Conservation (phyloP, 2,329 filamentous ascomycete species). For the Fusarium succisae region DNA sequence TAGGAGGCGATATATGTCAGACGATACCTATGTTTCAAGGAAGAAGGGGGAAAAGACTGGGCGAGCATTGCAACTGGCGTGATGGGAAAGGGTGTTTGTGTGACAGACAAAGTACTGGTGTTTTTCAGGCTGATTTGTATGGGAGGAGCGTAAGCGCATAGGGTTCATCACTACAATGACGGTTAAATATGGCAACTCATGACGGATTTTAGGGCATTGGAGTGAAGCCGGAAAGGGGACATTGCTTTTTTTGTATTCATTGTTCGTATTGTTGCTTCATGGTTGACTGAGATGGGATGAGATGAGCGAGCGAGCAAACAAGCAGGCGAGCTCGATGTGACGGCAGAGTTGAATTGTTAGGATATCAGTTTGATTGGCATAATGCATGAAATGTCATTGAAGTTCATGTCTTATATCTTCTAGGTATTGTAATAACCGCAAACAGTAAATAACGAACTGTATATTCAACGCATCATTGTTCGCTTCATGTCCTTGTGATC, state of each 20-base stretch:
- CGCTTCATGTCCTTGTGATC: slow-evolving; percentile 23
- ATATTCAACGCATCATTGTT: neutral
- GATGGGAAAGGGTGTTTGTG: slow-evolving; percentile 33
- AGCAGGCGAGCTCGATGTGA: slow-evolving; percentile 14
- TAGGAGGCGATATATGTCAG: slow-evolving; percentile 17
- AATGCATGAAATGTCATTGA: slow-evolving; percentile 36
- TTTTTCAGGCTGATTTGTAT: slow-evolving; percentile 41
- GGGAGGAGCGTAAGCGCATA: slow-evolving; percentile 24
- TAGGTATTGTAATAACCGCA: neutral
- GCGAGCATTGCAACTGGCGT: slow-evolving; percentile 41
- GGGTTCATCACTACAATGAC: slow-evolving; percentile 32
- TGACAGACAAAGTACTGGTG: slow-evolving; percentile 29
- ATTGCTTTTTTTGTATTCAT: slow-evolving; percentile 20
- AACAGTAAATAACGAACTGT: neutral
- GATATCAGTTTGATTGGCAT: slow-evolving; percentile 42
- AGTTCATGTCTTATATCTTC: slow-evolving; percentile 17
- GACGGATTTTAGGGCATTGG: slow-evolving; percentile 31
- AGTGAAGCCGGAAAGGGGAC: slow-evolving; percentile 29
- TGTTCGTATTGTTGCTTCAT: slow-evolving; percentile 18
- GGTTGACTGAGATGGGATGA: slow-evolving; percentile 7
- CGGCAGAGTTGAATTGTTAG: slow-evolving; percentile 26
- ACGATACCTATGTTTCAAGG: slow-evolving; percentile 27
- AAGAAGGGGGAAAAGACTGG: slow-evolving; percentile 25
- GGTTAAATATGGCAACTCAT: slow-evolving; percentile 36
- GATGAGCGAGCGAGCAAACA: slow-evolving; percentile 1